Evolutionary conservation across 2,329 filamentous ascomycete genomes (phyloP), one percentile per base, ranked within the genome.

Genomic region (Epichloe scottii): DNA sequence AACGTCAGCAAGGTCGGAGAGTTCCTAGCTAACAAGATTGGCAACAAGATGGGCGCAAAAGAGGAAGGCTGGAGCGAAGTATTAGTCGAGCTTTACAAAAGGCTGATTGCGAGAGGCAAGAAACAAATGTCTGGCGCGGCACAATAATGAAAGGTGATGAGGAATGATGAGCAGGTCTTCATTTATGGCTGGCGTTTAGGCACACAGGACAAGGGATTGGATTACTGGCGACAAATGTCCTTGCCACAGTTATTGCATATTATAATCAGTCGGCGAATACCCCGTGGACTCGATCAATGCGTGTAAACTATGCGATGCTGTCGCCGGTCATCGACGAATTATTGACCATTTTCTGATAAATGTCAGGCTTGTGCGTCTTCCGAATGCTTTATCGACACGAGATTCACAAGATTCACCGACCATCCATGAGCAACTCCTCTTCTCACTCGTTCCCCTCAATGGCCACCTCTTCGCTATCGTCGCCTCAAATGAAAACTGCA

Each of bases 1-100:
- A 87, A 88, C 56, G 79, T 82, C 56, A 77, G 73, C 47, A 89
- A 87, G 66, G 83, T 93, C 71, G 72, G 70, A n/a, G 84, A 88
- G 51, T 89, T 86, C 57, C 62, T 93, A 55, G 65, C 70, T 12
- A 75, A 75, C 37, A 63, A 62, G 73, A 76, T 63, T 68, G 84
- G 60, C 66, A 72, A 45, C 57, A 60, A n/a, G 65, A 54, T 64
- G 51, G 55, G 63, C 56, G 53, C 63, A 51, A 57, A 64, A 58
- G 57, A 63, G 43, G 68, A 70, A 53, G 61, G 62, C 14, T 84
- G 81, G 81, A 74, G 73, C 51, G 71, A 75, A 55, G 73, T 74
- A 12, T 60, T 83, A 15, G 66, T 75, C 17, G 79, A 82, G 59
- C 62, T 84, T 41, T 72, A 76, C 39, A 71, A 71, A 53, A 75